phyloP scores from a whole-genome alignment of 495 filamentous ascomycete species.

The Xylaria castorea region DNA sequence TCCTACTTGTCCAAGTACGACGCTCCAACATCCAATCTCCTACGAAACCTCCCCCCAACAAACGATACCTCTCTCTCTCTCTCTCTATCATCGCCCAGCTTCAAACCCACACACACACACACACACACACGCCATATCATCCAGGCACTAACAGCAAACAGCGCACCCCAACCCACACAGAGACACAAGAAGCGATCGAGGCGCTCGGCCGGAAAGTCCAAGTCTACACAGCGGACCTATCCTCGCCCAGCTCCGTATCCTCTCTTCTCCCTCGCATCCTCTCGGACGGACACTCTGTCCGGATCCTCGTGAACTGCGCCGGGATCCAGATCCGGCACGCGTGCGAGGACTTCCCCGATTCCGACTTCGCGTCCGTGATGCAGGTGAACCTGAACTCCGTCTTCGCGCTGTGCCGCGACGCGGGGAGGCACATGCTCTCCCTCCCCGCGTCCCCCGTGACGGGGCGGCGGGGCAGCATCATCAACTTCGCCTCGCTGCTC shows the following conservation, averaged over 20 bases:
- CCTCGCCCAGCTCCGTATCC: conserved; percentile 63
- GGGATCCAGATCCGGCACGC: conserved; percentile 86
- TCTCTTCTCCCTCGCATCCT: conserved; percentile 66
- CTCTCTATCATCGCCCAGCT: no score
- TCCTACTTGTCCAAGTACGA: conserved; percentile 70
- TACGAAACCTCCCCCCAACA: no score
- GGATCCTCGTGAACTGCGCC: conserved; percentile 85
- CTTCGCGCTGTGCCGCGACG: conserved; percentile 83
- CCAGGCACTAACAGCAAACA: conserved; percentile 19
- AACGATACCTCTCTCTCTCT: no score
- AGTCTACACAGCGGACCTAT: conserved; percentile 79
- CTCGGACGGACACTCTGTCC: conserved; percentile 63
- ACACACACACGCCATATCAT: no score
- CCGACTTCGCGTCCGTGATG: conserved; percentile 84
- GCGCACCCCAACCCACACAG: conserved; percentile 61
- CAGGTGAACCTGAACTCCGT: conserved; percentile 85
- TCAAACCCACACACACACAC: no score
- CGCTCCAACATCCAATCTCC: not conserved
- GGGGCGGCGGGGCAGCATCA: conserved; percentile 73
- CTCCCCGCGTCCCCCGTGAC: conserved; percentile 58
- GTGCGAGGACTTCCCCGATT: conserved; percentile 76
- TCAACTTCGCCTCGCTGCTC: conserved; percentile 85
- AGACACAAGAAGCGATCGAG: conserved; percentile 67
- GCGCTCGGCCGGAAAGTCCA: conserved; percentile 68
- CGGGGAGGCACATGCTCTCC: conserved; percentile 81